phyloP scores from a whole-genome alignment of 345 rosid species.

The Noccaea caerulescens region DNA sequence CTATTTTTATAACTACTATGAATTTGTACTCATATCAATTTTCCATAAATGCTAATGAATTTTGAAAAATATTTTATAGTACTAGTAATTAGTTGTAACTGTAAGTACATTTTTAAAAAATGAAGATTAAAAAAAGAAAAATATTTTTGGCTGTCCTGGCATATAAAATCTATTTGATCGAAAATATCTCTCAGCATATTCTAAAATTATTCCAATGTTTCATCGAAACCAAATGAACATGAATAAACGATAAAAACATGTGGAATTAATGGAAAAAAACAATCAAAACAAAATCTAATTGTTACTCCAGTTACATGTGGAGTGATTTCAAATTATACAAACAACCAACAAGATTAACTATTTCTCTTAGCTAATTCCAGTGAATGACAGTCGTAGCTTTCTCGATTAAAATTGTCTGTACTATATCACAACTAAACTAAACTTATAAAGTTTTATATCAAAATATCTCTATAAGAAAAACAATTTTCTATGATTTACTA shows the following conservation, averaged over 20 bases:
- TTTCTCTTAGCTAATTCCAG: neutral
- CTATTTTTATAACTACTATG: neutral
- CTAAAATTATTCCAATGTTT: constrained; percentile 1
- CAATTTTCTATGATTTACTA: neutral
- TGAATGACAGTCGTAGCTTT: neutral
- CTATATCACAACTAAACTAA: neutral
- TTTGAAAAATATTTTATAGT: neutral
- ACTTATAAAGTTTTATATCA: neutral
- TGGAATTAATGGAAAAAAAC: neutral
- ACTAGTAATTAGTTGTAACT: neutral
- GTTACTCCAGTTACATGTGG: neutral
- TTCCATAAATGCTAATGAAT: neutral
- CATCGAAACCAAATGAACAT: neutral
- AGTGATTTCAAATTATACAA: neutral
- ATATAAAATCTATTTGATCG: neutral
- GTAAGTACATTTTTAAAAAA: neutral
- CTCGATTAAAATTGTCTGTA: neutral
- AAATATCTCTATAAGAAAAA: too few relatives aligned
- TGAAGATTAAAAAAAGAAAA: neutral
- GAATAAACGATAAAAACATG: neutral
- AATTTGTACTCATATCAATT: neutral
- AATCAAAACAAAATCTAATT: neutral
- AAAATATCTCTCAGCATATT: constrained; percentile 23
- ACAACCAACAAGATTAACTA: neutral
- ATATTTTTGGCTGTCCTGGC: neutral